phyloP scores from a whole-genome alignment of 2,329 filamentous ascomycete genomes.

The Talaromyces sp. region DNA sequence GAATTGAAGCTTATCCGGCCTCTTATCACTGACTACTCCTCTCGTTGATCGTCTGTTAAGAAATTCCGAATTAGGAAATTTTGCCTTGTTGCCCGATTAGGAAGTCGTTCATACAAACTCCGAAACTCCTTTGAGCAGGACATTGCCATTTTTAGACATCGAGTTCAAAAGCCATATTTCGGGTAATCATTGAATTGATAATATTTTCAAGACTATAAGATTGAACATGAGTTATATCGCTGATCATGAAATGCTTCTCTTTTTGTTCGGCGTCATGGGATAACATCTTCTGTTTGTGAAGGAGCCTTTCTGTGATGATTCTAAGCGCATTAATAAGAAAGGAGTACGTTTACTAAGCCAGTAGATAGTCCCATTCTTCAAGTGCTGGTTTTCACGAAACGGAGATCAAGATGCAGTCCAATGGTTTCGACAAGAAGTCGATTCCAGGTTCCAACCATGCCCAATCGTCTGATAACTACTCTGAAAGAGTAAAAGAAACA shows the following conservation, averaged over 20 bases:
- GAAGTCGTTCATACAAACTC: neutral
- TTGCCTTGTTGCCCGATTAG: neutral
- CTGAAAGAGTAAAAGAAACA: neutral
- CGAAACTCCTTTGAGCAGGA: neutral
- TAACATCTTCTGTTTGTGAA: neutral
- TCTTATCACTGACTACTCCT: neutral
- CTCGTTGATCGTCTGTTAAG: neutral
- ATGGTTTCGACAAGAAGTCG: neutral
- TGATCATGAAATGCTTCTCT: neutral
- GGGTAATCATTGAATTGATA: neutral
- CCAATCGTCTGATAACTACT: neutral
- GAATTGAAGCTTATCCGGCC: neutral
- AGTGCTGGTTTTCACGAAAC: neutral
- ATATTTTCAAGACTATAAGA: neutral
- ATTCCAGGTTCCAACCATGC: neutral
- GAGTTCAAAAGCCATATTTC: neutral
- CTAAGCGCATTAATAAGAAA: neutral
- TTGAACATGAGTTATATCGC: neutral
- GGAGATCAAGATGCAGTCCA: neutral
- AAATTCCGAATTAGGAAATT: neutral
- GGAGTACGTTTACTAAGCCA: neutral
- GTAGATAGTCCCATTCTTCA: neutral
- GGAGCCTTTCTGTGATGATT: no score
- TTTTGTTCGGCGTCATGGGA: neutral
- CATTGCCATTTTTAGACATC: neutral